Evolutionary conservation across 495 filamentous ascomycete genomes (phyloP).

Genomic region (Aspergillus biplanus): DNA sequence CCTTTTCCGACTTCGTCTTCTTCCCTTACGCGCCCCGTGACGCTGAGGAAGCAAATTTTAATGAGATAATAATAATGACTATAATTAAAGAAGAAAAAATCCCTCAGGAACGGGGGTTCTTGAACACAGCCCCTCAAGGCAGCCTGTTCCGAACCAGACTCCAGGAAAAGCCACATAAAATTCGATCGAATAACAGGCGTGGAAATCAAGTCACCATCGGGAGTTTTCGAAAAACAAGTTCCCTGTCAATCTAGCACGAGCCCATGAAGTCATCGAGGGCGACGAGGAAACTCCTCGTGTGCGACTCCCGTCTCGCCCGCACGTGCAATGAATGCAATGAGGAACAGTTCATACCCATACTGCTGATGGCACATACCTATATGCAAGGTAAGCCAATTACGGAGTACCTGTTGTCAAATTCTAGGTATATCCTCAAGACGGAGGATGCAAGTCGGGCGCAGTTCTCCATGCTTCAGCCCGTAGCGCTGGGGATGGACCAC

Average conservation of each 20-base stretch:
- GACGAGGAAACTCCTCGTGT: too few species aligned
- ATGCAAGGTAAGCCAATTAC: not conserved
- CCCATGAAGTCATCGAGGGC: not conserved
- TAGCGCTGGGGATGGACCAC: not conserved
- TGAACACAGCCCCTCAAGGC: not conserved
- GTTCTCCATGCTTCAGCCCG: not conserved
- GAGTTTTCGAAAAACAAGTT: not conserved
- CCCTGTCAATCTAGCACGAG: not conserved
- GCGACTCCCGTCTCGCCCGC: too few species aligned
- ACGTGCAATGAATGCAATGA: too few species aligned
- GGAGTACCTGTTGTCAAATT: too few species aligned
- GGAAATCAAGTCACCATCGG: not conserved
- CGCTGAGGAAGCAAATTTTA: not conserved
- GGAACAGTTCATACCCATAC: too few species aligned
- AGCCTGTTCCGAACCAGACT: not conserved
- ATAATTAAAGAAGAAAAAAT: not conserved
- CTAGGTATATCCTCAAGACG: too few species aligned
- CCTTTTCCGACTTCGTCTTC: not conserved
- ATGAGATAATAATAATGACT: too few species aligned
- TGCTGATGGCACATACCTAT: not conserved
- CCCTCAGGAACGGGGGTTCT: not conserved
- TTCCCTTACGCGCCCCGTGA: not conserved
- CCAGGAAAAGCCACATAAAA: not conserved
- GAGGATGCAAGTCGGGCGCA: too few species aligned
- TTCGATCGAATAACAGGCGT: constrained; percentile 1